phyloP scores from a whole-genome alignment of 768 basidiomycete genomes.

The Boletus vinaceobasis region DNA sequence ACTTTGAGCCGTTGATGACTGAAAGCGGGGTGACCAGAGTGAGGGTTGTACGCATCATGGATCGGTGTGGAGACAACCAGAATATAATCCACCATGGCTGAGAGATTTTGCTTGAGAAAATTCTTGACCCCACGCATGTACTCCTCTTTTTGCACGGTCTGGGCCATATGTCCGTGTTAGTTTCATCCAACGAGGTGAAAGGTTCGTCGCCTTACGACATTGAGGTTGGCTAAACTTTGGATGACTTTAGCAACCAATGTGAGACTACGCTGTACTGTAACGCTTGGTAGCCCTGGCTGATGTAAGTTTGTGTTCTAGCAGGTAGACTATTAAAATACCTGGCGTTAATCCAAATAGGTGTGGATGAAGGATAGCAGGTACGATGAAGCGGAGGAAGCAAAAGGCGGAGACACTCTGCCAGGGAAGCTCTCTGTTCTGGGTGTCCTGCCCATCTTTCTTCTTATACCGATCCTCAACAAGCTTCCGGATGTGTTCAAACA shows the following conservation, averaged over 20 bases:
- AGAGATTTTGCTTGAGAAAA: constrained; percentile 61
- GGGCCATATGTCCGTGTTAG: constrained; percentile 2
- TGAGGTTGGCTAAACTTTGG: constrained; percentile 85
- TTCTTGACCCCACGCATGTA: constrained; percentile 76
- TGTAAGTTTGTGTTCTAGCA: constrained; percentile 7
- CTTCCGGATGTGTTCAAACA: constrained; percentile 67
- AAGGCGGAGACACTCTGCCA: constrained; percentile 88
- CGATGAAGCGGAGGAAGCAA: constrained; percentile 85
- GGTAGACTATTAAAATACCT: constrained; percentile 42
- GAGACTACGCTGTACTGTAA: constrained; percentile 71
- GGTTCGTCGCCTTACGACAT: constrained; percentile 46
- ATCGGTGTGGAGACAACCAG: constrained; percentile 61
- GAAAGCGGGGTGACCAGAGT: constrained; percentile 30
- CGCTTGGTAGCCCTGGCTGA: constrained; percentile 57
- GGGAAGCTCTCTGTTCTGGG: constrained; percentile 53
- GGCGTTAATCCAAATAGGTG: constrained; percentile 77
- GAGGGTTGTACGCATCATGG: constrained; percentile 24
- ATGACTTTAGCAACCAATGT: constrained; percentile 87
- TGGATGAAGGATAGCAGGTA: constrained; percentile 86
- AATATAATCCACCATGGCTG: constrained; percentile 80
- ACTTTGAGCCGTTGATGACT: constrained; percentile 53
- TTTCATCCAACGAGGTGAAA: not conserved
- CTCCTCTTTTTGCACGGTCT: constrained; percentile 74
- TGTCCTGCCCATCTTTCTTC: constrained; percentile 38
- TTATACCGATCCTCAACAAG: constrained; percentile 68